phyloP scores from a whole-genome alignment of 108 stramenopile genomes.

The Cylindrotheca fusiformis region DNA sequence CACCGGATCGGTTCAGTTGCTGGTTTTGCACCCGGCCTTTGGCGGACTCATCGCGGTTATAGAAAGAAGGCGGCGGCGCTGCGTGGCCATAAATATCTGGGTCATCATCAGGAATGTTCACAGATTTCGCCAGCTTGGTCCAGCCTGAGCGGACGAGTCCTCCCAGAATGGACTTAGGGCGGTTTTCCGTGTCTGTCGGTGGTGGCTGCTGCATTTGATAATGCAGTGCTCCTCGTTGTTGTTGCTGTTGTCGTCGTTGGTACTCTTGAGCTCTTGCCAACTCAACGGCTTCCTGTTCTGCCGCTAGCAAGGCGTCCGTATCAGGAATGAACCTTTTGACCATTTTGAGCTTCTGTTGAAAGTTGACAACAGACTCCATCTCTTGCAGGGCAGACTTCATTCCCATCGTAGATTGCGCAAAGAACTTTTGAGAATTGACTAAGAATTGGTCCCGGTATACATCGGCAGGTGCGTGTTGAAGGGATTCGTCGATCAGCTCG shows the following conservation, averaged over 20 bases:
- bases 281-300: conserved; percentile 19
- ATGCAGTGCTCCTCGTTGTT: conserved; percentile 6
- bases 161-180: conserved; percentile 74
- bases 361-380: conserved; percentile 39
- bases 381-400: conserved; percentile 44
- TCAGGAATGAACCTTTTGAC: conserved; percentile 29
- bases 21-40: too few species aligned
- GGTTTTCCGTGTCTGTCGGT: neutral
- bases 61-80: too few species aligned
- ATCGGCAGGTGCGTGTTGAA: conserved; percentile 32
- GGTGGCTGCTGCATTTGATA: conserved; percentile 1
- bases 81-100: conserved; percentile 26
- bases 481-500: conserved; percentile 6
- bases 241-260: conserved; percentile 6
- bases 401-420: conserved; percentile 26
- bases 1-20: too few species aligned
- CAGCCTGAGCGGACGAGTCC: conserved; percentile 67
- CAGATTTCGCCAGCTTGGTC: conserved; percentile 61
- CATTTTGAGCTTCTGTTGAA: conserved; percentile 29
- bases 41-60: too few species aligned
- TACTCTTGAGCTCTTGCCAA: conserved; percentile 7
- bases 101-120: conserved; percentile 58
- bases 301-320: conserved; percentile 19
- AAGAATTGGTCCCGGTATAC: conserved; percentile 54
- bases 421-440: conserved; percentile 34